Evolutionary conservation across 306 rosid genomes (phyloP), one percentile per base, ranked within the genome.

Genomic region (Gillenia trifoliata): DNA sequence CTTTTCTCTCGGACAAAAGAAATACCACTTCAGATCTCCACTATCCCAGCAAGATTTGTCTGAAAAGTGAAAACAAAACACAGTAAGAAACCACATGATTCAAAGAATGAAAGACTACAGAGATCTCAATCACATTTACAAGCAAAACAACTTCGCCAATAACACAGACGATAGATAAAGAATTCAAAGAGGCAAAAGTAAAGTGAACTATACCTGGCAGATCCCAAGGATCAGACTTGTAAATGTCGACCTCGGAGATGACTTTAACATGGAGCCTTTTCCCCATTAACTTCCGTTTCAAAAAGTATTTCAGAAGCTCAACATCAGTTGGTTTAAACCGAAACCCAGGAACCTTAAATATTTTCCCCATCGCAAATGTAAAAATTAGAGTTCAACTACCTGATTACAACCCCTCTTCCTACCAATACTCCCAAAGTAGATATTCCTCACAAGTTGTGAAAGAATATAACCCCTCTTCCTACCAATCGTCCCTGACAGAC

Each of bases 21-120:
- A 90, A 82, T 86, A 90, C 90, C 91, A 92, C 64, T 88, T 88
- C 74, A 86, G 76, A 81, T 90, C 98, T 59, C 84, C 84, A 70
- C 26, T 78, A 29, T 16, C 75, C 81, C 86, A 52, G 66, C 72
- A 66, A 15, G 96, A 80, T 66, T 72, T 84, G 20, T 71, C 98
- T 92, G 86, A 40, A 3, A 70, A 45, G 68, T 66, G 60, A 28
- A 66, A 70, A 1, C 0, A n/a, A 52, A 82, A 11, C 22, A 38
- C 1, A 20, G 40, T 50, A 62, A 76, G 47, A 64, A 31, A 26
- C 74, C 26, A 64, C 28, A 31, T 20, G 73, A 38, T 52, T 2
- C 64, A 47, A 70, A 30, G 71, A 77, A 11, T 6, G 11, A 17
- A 16, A 0, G 41, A 38, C 11, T 38, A 8, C 2, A 11, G 41